Percentiles rank a stretch among this genome's conserved stretches.
These are phyloP conservation scores for Blastobotrys robertii DNA, from an alignment of 805 yeast genomes.

Conservation along the genomic window DNA sequence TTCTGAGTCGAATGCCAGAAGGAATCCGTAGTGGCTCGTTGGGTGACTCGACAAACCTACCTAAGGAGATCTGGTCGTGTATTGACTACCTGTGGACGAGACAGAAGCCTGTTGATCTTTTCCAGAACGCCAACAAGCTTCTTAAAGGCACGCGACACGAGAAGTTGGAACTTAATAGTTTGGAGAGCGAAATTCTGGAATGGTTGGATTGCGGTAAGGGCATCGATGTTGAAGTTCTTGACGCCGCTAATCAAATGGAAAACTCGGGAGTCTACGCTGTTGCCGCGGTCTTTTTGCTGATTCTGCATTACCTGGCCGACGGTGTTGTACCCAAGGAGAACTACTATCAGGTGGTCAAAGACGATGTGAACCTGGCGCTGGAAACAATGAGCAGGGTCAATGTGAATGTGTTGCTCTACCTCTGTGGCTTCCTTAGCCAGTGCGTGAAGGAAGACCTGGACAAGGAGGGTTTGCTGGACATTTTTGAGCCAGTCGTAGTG, in stretches of 20 bases:
- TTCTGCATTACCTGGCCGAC: constrained; percentile 31
- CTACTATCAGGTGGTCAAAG: constrained; percentile 15
- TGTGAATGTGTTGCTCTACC: constrained; percentile 34
- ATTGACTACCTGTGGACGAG: constrained; percentile 28
- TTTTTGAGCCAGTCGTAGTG: constrained; percentile 28
- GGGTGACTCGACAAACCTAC: constrained; percentile 21
- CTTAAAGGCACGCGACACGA: constrained; percentile 14
- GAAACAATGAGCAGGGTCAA: constrained; percentile 34
- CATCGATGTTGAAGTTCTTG: constrained; percentile 24
- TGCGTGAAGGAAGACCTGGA: constrained; percentile 23
- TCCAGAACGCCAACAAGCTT: neutral
- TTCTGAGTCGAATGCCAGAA: constrained; percentile 15
- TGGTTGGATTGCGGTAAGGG: constrained; percentile 28
- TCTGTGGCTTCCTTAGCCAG: constrained; percentile 31
- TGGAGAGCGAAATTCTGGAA: constrained; percentile 23
- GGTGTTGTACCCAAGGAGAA: constrained; percentile 32
- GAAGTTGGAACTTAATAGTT: constrained; percentile 4
- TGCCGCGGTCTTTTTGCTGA: constrained; percentile 20
- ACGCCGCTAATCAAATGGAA: constrained; percentile 18
- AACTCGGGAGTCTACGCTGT: constrained; percentile 36
- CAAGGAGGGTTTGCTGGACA: constrained; percentile 14
- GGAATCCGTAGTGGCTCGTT: constrained; percentile 17
- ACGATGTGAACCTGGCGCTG: constrained; percentile 27
- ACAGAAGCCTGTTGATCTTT: constrained; percentile 13
- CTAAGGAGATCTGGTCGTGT: constrained; percentile 27